Evolutionary conservation across 73 alveolate genomes (phyloP).

Genomic region (Tetrahymena borealis): DNA sequence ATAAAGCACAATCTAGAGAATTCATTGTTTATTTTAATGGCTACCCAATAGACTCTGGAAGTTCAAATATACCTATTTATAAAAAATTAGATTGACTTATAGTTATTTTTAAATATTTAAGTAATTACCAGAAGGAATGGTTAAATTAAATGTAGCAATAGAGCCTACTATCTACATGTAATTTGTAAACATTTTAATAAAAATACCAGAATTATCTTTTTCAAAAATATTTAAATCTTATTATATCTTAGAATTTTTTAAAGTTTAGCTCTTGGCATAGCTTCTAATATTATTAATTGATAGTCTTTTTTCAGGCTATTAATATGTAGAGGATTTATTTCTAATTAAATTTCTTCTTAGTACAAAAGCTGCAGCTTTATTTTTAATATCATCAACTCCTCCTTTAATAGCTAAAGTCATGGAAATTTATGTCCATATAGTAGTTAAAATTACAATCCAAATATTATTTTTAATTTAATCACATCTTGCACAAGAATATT

Average conservation of each 20-base stretch:
- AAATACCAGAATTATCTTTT: background rate
- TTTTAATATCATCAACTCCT: background rate
- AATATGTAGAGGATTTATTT: background rate
- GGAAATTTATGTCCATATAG: constrained; percentile 20
- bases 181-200: constrained; percentile 1
- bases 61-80: background rate
- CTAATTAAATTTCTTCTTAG: background rate
- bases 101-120: too few relatives aligned
- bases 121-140: too few relatives aligned
- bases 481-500: constrained; percentile 19
- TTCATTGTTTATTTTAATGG: background rate
- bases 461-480: background rate
- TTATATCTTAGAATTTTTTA: too few relatives aligned
- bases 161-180: constrained; percentile 1
- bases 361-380: background rate
- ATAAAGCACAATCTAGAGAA: background rate
- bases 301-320: too few relatives aligned
- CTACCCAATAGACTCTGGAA: background rate
- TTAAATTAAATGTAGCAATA: background rate
- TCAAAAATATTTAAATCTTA: too few relatives aligned
- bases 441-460: background rate
- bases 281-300: too few relatives aligned
- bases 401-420: constrained; percentile 1
- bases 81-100: too few relatives aligned
- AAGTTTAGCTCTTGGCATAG: too few relatives aligned